These are phyloP conservation scores for Pholiota molesta DNA, from an alignment of 768 basidiomycete genomes.

Conservation along the genomic window DNA sequence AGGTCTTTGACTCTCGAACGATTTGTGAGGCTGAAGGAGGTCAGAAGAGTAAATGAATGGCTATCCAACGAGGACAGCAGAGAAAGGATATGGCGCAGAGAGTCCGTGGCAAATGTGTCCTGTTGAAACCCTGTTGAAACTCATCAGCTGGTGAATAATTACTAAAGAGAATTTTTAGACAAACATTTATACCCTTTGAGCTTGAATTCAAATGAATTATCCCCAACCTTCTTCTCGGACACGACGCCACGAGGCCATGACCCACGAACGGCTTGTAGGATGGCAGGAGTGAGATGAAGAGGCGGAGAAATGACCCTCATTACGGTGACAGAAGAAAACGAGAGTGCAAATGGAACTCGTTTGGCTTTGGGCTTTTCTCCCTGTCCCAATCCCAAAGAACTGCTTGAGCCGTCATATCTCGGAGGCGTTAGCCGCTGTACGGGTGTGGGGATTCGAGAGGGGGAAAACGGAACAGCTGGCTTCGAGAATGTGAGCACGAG, in stretches of 20 bases:
- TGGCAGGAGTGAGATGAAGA: slow-evolving; percentile 75
- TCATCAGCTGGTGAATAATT: background rate
- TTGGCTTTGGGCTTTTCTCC: slow-evolving; percentile 36
- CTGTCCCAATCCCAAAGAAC: slow-evolving; percentile 12
- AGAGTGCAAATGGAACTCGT: slow-evolving; percentile 67
- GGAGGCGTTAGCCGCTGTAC: slow-evolving; percentile 35
- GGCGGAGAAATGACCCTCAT: slow-evolving; percentile 81
- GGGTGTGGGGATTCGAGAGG: slow-evolving; percentile 35
- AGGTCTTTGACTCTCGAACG: slow-evolving; percentile 76
- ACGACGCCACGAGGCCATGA: slow-evolving; percentile 83
- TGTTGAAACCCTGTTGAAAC: slow-evolving; percentile 68
- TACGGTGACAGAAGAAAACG: slow-evolving; percentile 66
- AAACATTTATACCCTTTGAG: slow-evolving; percentile 80
- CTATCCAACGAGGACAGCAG: slow-evolving; percentile 68
- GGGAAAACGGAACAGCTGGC: slow-evolving; percentile 31
- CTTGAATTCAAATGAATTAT: slow-evolving; percentile 78
- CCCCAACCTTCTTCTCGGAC: slow-evolving; percentile 74
- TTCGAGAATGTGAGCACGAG: slow-evolving; percentile 72
- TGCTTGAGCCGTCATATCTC: slow-evolving; percentile 18
- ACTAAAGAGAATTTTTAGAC: slow-evolving; percentile 23
- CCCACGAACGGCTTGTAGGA: slow-evolving; percentile 75
- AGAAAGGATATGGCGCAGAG: slow-evolving; percentile 69
- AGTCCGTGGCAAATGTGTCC: slow-evolving; percentile 74
- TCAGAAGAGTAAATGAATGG: slow-evolving; percentile 67
- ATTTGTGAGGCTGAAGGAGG: slow-evolving; percentile 72